Base-by-base conservation (phyloP, 345 rosid genomes). In the Bruguiera gymnorhiza region DNA sequence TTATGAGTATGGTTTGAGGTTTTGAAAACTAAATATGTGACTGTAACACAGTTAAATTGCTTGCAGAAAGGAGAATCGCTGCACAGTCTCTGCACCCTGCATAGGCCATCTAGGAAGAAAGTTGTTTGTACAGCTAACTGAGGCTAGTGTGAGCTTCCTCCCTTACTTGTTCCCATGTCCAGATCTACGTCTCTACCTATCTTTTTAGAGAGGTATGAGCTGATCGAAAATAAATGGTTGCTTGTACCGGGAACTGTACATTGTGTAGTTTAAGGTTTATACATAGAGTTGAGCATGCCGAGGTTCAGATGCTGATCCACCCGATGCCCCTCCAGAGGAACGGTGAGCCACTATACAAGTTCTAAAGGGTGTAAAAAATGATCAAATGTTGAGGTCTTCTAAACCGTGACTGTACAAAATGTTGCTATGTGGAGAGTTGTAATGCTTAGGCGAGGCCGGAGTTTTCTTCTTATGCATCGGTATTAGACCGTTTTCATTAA, bases 101-200 rank as follows among this genome's bases (percentile, higher is more conserved):
- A 7, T 65, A 80, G 81, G n/a, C 31, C 75, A 77, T 67, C 39
- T 73, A 81, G 81, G 78, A 72, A 67, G 78, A 71, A 77, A 77
- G 84, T 60, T 52, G 80, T 81, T 66, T 87, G 92, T 88, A 86
- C 84, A 86, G 89, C 88, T 88, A 83, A 88, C 86, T 53, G 83
- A 73, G n/a, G 83, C 78, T 71, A 75, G 84, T 82, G 69, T 56
- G 82, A 80, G 80, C 82, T 74, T 80, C 74, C 46, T 77, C 72
- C 53, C 71, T 73, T 72, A 72, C 71, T 62, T 77, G 68, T 76
- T 73, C 62, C 27, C 54, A 20, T 76, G 56, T 73, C 64, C 67
- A 70, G 75, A 74, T 75, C 56, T 56, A 60, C 31, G 76, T 57
- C 78, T 58, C 78, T 66, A 27, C 77, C 67, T 30, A 23, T 79